These are phyloP conservation scores for Neofusicoccum sp. DNA, from an alignment of 2,329 filamentous ascomycete genomes.

Conservation along the genomic window DNA sequence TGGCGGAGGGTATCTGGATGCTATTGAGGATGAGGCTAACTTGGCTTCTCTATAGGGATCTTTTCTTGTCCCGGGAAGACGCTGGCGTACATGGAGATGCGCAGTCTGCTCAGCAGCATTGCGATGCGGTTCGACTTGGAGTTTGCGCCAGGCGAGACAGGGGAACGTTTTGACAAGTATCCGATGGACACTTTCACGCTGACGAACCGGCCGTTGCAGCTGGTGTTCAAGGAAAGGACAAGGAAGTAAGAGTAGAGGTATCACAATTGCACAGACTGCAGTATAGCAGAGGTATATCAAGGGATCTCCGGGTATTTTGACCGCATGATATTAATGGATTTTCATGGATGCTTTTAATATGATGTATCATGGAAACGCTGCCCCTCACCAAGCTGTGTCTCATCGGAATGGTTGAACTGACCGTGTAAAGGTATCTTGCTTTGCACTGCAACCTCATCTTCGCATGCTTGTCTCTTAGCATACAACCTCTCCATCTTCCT, in stretches of 20 bases:
- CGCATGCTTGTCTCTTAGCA: no score
- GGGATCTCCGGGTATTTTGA: slow-evolving; percentile 44
- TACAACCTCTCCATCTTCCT: no score
- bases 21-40: not conserved
- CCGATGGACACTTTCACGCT: slow-evolving; percentile 21
- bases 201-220: slow-evolving; percentile 29
- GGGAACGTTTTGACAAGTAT: slow-evolving; percentile 21
- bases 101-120: slow-evolving; percentile 23
- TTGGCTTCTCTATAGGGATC: slow-evolving; percentile 9
- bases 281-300: no score
- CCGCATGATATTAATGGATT: no score
- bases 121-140: slow-evolving; percentile 24
- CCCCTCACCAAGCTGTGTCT: no score
- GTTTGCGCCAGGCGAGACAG: slow-evolving; percentile 26
- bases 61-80: slow-evolving; percentile 26
- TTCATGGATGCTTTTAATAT: no score
- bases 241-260: not conserved
- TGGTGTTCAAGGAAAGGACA: slow-evolving; percentile 24
- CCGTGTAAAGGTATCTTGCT: no score
- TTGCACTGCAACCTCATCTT: no score
- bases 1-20: no score
- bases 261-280: no score
- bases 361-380: no score
- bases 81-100: slow-evolving; percentile 24
- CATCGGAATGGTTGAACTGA: no score